Evolutionary conservation across 1,284 basidiomycete genomes (phyloP), one percentile per base, ranked within the genome.

Genomic region (Cryptococcus hybrid): DNA sequence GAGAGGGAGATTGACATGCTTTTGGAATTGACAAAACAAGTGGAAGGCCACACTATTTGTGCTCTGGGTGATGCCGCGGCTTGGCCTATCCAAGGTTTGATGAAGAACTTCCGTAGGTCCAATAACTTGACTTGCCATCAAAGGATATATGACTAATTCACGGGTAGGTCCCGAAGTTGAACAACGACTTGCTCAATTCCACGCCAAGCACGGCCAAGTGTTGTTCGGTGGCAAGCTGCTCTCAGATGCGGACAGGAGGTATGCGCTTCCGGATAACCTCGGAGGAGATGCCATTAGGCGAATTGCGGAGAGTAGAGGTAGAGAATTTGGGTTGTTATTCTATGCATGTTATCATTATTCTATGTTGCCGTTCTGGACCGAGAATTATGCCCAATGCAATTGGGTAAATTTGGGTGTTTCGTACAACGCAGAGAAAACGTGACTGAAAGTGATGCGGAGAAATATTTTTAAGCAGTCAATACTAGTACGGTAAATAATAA

Each of bases 1-100:
- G 84, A 85, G 67, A 87, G 95, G 59, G 95, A 99, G 82, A 95
- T 98, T 63, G 95, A 98, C 79, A 96, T 96, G 94, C 82, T 97
- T 7, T 84, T 92, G 47, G 92, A 96, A 78, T 78, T 96, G 47
- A 93, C 90, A 11, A 96, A 96, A 85, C 92, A 97, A 85, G 84
- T 98, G 59, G 95, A 98, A 80, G 94, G 91, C 12, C 87, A 89
- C 64, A 93, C 92, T 7, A 99, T 98, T 67, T 98, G 94, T 68
- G 95, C 95, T 9, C 83, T 98, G 44, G 94, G 95, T 45, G 95
- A 99, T 69, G 95, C 95, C 5, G 93, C 95, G 18, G 95, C 95
- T 5, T 99, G 95, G 95, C 95, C 95, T 6, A 93, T 98, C 60
- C 95, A 98, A 72, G 90, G 91, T 52, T 84, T 98, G 59, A 90